Conservation (phyloP, 2,329 filamentous ascomycete genomes). For the Colletotrichum gigasporum region DNA sequence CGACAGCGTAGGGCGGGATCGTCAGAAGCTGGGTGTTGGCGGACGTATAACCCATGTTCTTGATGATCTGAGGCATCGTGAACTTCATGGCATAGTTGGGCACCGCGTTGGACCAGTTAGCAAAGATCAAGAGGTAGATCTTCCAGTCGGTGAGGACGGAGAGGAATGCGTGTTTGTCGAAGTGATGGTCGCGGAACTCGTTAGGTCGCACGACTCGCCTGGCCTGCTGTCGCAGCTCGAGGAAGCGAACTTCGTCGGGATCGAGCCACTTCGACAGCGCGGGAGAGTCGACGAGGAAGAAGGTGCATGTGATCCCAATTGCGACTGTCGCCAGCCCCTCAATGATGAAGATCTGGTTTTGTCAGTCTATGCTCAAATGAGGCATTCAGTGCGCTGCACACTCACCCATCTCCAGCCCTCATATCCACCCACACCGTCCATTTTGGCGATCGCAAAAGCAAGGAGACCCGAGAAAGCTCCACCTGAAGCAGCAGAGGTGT, state of each 20-base stretch:
- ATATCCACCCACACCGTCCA: conserved; percentile 54
- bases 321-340: conserved; percentile 55
- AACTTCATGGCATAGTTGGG: conserved; percentile 45
- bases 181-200: conserved; percentile 39
- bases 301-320: conserved; percentile 50
- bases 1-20: conserved; percentile 48
- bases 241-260: conserved; percentile 49
- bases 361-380: neutral
- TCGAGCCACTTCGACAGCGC: conserved; percentile 47
- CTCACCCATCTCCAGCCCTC: conserved; percentile 56
- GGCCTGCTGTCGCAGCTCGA: conserved; percentile 48
- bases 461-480: conserved; percentile 58
- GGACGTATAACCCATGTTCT: conserved; percentile 50
- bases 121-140: conserved; percentile 51
- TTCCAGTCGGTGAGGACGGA: conserved; percentile 58
- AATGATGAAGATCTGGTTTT: conserved; percentile 58
- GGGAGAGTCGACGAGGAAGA: conserved; percentile 56
- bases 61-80: conserved; percentile 49
- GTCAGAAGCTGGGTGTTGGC: conserved; percentile 42
- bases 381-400: neutral
- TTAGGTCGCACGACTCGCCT: conserved; percentile 36
- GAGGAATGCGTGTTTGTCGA: conserved; percentile 44
- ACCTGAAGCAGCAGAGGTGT: conserved; percentile 45
- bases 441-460: conserved; percentile 53
- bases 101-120: conserved; percentile 53